Percentiles rank a stretch among this genome's conserved stretches.
These are phyloP conservation scores for Penicillium sumatraense DNA, from an alignment of 2,329 filamentous ascomycete species.

Conservation along the genomic window DNA sequence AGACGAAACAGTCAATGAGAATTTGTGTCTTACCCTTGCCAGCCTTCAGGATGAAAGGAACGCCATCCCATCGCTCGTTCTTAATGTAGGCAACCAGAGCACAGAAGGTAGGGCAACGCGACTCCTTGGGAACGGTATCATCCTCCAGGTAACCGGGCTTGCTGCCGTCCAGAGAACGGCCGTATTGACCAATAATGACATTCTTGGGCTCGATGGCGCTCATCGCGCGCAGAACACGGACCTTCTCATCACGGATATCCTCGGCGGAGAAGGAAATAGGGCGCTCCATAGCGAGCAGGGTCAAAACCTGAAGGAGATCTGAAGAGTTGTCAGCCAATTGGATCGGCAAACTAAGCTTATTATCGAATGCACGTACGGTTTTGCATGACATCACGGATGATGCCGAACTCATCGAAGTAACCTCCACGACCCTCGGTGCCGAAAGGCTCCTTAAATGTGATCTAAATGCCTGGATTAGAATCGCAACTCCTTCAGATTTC, in stretches of 20 bases:
- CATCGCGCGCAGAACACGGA: conserved; percentile 91
- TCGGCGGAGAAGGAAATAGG: conserved; percentile 98
- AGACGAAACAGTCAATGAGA: conserved; percentile 20
- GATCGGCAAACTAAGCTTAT: not conserved
- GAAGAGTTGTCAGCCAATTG: conserved; percentile 19
- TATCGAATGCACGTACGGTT: conserved; percentile 66
- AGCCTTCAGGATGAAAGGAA: conserved; percentile 99
- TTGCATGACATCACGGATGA: conserved; percentile 99
- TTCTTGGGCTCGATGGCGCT: conserved; percentile 97
- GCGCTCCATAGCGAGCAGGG: conserved; percentile 95
- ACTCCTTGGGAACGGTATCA: conserved; percentile 96
- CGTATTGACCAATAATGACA: conserved; percentile 99
- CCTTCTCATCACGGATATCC: conserved; percentile 97
- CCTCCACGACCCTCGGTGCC: conserved; percentile 96
- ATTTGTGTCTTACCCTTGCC: conserved; percentile 67
- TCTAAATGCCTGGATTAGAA: conserved; percentile 51
- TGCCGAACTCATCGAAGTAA: conserved; percentile 99
- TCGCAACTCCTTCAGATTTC: not conserved
- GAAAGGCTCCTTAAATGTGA: conserved; percentile 99
- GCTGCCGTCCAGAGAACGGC: conserved; percentile 90
- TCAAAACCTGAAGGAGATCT: conserved; percentile 92
- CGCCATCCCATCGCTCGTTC: conserved; percentile 99
- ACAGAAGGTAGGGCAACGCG: conserved; percentile 96
- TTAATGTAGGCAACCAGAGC: conserved; percentile 98
- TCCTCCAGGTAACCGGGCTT: conserved; percentile 99